Conservation (phyloP, 495 filamentous ascomycete species). For the Cudoniella acicularis region DNA sequence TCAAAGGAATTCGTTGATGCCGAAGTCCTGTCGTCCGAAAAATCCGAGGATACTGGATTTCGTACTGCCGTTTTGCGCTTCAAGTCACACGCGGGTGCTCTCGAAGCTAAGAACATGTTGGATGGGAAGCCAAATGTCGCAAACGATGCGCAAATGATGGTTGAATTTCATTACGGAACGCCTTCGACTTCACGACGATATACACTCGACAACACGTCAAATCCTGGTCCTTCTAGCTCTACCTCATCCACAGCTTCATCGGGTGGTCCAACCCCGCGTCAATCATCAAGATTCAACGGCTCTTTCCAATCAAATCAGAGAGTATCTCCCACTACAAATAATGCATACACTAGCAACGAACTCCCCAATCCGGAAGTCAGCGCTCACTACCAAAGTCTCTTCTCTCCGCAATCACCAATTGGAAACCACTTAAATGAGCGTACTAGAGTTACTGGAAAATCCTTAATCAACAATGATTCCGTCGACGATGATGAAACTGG, state of each 20-base stretch:
- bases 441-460: constrained; percentile 71
- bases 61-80: constrained; percentile 74
- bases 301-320: constrained; percentile 71
- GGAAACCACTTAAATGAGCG: constrained; percentile 68
- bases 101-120: constrained; percentile 71
- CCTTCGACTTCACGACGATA: constrained; percentile 37
- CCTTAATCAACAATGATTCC: constrained; percentile 77
- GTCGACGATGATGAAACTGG: constrained; percentile 80
- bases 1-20: constrained; percentile 76
- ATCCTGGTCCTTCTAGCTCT: constrained; percentile 36
- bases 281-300: constrained; percentile 73
- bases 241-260: constrained; percentile 52
- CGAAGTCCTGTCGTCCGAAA: constrained; percentile 63
- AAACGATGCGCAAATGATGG: constrained; percentile 73
- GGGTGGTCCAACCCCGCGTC: constrained; percentile 55
- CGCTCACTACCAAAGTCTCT: constrained; percentile 66
- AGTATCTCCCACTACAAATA: constrained; percentile 60
- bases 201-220: constrained; percentile 31
- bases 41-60: constrained; percentile 67
- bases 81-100: constrained; percentile 63
- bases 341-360: constrained; percentile 52
- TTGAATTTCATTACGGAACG: constrained; percentile 61
- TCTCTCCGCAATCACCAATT: constrained; percentile 81
- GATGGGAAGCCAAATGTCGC: constrained; percentile 76
- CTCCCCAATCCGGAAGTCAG: constrained; percentile 57